Percentiles rank a stretch among this genome's conserved stretches.
phyloP scores from a whole-genome alignment of 352 stramenopile genomes.

The Pythium vanterpoolii region DNA sequence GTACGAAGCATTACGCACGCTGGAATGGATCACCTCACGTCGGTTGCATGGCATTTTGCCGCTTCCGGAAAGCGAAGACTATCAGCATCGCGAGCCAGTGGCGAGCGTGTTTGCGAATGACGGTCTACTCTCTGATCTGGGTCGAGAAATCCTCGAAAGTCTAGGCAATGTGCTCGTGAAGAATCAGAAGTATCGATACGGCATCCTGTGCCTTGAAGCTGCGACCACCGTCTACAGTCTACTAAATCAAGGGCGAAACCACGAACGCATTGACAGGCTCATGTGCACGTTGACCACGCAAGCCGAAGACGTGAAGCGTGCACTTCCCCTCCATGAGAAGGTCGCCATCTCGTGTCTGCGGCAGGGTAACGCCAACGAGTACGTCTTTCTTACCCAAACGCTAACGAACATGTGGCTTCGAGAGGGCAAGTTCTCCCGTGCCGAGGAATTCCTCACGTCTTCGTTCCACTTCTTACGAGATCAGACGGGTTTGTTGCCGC shows the following conservation, averaged over 20 bases:
- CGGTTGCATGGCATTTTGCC: conserved; percentile 24
- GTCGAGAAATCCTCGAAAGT: conserved; percentile 63
- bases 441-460: conserved; percentile 62
- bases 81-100: conserved; percentile 24
- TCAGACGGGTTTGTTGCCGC: conserved; percentile 61
- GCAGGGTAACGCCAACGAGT: conserved; percentile 84
- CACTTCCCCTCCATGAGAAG: conserved; percentile 76
- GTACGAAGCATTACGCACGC: conserved; percentile 71
- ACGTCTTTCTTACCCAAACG: conserved; percentile 79
- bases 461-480: conserved; percentile 68
- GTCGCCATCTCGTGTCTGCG: conserved; percentile 59
- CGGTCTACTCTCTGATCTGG: conserved; percentile 64
- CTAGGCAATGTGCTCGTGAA: conserved; percentile 79
- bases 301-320: conserved; percentile 71
- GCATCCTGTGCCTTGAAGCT: conserved; percentile 77
- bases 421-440: conserved; percentile 70
- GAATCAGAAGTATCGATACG: conserved; percentile 86
- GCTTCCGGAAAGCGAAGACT: conserved; percentile 9
- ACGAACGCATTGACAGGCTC: conserved; percentile 74
- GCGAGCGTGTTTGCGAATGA: conserved; percentile 78
- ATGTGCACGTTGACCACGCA: conserved; percentile 73
- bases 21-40: conserved; percentile 49
- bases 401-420: conserved; percentile 78
- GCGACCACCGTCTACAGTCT: conserved; percentile 56
- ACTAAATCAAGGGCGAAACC: conserved; percentile 64